Conservation (phyloP, 352 stramenopile species). For the Elongisporangium anandrum region DNA sequence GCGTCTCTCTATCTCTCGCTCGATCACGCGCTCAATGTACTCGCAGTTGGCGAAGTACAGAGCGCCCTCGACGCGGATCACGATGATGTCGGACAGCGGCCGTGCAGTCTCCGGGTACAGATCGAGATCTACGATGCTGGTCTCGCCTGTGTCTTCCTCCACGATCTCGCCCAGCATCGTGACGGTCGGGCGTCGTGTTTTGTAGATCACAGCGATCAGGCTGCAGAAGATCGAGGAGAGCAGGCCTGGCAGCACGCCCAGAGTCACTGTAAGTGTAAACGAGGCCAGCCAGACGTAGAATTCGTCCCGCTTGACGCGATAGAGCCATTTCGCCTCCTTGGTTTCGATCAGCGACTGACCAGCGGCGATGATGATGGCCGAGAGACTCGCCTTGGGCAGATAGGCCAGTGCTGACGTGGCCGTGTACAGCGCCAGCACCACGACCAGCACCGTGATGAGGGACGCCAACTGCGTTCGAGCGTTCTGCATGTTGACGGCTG, state of each 20-base stretch:
- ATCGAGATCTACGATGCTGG: constrained; percentile 38
- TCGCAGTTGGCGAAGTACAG: constrained; percentile 68
- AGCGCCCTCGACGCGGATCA: constrained; percentile 48
- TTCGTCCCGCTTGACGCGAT: constrained; percentile 52
- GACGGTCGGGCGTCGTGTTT: constrained; percentile 40
- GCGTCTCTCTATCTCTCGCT: constrained; percentile 39
- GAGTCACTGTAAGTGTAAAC: constrained; percentile 43
- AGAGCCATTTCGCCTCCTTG: constrained; percentile 80
- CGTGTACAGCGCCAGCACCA: constrained; percentile 80
- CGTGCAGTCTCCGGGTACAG: constrained; percentile 32
- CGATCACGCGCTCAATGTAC: constrained; percentile 45
- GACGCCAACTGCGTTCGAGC: constrained; percentile 80
- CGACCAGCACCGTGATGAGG: constrained; percentile 79
- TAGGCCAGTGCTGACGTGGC: constrained; percentile 80
- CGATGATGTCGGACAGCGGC: constrained; percentile 36
- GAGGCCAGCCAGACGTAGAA: constrained; percentile 58
- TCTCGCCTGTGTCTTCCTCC: constrained; percentile 25
- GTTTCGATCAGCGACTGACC: constrained; percentile 87
- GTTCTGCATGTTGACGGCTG: constrained; percentile 88
- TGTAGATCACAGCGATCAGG: constrained; percentile 53
- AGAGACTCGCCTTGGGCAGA: constrained; percentile 80
- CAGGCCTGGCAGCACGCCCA: constrained; percentile 44
- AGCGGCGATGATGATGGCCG: constrained; percentile 87
- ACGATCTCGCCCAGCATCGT: constrained; percentile 40
- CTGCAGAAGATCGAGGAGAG: constrained; percentile 54